A percentile compares a stretch with the other conserved stretches of the same genome.
Evolutionary conservation across 129 eudicot genomes (phyloP).

Genomic region (Flaveria brownii): DNA sequence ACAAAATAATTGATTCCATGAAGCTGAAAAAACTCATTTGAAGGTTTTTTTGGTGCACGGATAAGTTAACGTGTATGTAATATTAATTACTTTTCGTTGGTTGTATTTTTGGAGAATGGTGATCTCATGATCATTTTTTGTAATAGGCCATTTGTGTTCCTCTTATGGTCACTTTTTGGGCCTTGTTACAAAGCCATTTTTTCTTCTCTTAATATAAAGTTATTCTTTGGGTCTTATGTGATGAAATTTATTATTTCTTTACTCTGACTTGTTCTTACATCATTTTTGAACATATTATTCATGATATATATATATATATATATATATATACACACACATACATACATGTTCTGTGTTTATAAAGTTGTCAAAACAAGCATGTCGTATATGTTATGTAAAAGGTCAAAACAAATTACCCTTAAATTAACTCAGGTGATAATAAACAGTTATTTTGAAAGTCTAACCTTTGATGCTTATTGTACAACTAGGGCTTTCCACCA

Average conservation of each 20-base stretch:
- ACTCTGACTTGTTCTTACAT: too few species aligned
- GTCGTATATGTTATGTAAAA: too few species aligned
- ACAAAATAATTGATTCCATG: background rate
- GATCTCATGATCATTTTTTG: conserved; percentile 18
- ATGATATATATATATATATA: too few species aligned
- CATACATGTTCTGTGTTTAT: too few species aligned
- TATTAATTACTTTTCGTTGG: background rate
- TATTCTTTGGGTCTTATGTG: background rate
- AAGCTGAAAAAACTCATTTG: background rate
- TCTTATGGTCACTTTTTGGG: background rate
- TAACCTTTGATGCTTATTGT: too few species aligned
- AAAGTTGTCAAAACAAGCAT: too few species aligned
- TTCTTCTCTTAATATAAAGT: background rate
- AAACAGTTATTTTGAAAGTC: too few species aligned
- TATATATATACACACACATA: too few species aligned
- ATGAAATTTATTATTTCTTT: background rate
- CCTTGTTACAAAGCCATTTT: conserved; percentile 2
- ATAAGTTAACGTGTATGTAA: background rate
- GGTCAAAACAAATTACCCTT: too few species aligned
- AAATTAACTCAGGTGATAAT: too few species aligned
- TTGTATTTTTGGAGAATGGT: background rate
- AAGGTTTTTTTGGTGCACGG: conserved; percentile 13
- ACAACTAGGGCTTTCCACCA: too few species aligned
- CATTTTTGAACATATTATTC: too few species aligned
- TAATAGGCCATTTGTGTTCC: conserved; percentile 16